Conservation (phyloP, 2,329 filamentous ascomycete species). For the Stachybotrys elegans region DNA sequence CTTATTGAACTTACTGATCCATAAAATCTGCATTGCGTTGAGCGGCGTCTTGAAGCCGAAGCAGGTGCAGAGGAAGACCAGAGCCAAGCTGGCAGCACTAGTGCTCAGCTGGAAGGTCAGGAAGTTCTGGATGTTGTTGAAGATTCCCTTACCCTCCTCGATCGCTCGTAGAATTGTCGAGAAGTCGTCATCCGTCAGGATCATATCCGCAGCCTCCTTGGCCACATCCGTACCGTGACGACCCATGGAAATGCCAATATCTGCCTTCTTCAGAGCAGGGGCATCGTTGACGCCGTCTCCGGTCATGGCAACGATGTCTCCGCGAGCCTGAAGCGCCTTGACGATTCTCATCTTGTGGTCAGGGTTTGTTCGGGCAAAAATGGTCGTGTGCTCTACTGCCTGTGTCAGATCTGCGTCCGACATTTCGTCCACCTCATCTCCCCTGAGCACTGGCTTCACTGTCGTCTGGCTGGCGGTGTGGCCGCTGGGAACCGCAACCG, state of each 20-base stretch:
- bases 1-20: constrained; percentile 75
- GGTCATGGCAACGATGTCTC: constrained; percentile 98
- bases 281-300: constrained; percentile 98
- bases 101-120: constrained; percentile 97
- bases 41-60: constrained; percentile 92
- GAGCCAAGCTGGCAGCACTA: constrained; percentile 83
- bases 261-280: constrained; percentile 91
- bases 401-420: constrained; percentile 76
- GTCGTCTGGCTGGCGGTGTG: constrained; percentile 51
- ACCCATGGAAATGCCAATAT: constrained; percentile 98
- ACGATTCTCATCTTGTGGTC: constrained; percentile 99
- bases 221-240: constrained; percentile 92
- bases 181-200: constrained; percentile 84
- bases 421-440: constrained; percentile 93
- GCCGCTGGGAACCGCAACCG: constrained; percentile 54
- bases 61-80: constrained; percentile 89
- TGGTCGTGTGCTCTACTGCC: constrained; percentile 82
- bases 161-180: constrained; percentile 91
- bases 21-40: constrained; percentile 99
- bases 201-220: constrained; percentile 94
- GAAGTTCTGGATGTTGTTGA: constrained; percentile 99
- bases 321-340: constrained; percentile 80
- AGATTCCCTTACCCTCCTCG: constrained; percentile 98
- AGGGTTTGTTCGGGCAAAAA: constrained; percentile 93
- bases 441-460: constrained; percentile 70